Evolutionary conservation across 2,329 filamentous ascomycete species (phyloP), one percentile per base, ranked within the genome.

Genomic region (Parastagonospora nodorum): DNA sequence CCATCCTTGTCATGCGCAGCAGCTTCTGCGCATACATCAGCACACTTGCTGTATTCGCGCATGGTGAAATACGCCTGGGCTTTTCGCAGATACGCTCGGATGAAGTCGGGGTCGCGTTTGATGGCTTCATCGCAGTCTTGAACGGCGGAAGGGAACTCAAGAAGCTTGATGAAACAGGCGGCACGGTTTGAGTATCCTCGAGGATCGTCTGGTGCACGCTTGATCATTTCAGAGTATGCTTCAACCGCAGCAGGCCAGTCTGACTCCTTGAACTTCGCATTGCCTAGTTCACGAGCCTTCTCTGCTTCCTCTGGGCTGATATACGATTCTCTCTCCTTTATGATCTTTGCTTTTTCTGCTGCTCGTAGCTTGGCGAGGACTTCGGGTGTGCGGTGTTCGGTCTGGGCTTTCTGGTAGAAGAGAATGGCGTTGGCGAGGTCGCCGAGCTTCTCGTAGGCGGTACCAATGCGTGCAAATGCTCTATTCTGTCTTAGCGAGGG

Each of bases 141-240:
- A 33, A 99, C 86, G 1, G 94, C 95, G 60, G 88, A 90, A 6
- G 94, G 94, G 81, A 99, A 96, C 63, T 92, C 90, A 67, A 99
- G 89, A 37, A 99, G 84, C 81, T 99, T 99, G 78, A 97, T 89
- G 69, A 97, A 91, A 39, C 94, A 95, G 4, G 94, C 94, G 6
- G 94, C 94, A 64, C 94, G 92, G 83, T 99, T 99, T 73, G 90
- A 95, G 83, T 94, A 99, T 37, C 94, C 93, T 64, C 95, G 88
- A 35, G 94, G 88, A 71, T 99, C 94, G 0, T 95, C 84, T 5
- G 95, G 94, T 0, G 91, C 88, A 51, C 94, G 92, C 84, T 97
- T 97, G 76, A 89, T 89, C 92, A 97, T 97, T 80, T 99, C 94
- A 1, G 82, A 85, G 80, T 99, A 99, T 1, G 93, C 91, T 38